Base-by-base conservation (phyloP, 1,284 basidiomycete species). In the Rhizoctonia solani region DNA sequence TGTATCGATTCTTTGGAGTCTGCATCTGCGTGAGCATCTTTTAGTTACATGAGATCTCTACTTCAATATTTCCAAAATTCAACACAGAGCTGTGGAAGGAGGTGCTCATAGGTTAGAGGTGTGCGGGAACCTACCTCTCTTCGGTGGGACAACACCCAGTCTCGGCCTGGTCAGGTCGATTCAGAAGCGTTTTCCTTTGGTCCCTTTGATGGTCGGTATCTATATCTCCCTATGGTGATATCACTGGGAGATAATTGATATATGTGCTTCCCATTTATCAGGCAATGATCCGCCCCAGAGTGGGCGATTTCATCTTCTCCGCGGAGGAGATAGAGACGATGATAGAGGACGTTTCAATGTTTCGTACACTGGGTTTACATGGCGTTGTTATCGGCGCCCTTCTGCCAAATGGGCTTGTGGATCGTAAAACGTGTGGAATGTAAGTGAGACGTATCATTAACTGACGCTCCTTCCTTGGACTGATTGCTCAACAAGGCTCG, bases 131-230 rank as follows among this genome's bases (percentile, higher is more conserved):
- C 79, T 93, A 55, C 83, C 81, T 32, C 73, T 84, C 39, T 90
- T 89, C 23, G 91, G 91, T 23, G 91, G 91, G 9, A 88, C 85
- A 4, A 93, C 90, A 0, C 91, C 91, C 9, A 88, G 84, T 70
- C 69, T 88, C 9, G 91, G 91, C 1, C 79, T 92, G 37, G 77
- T 91, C 39, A 85, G 76, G 69, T 75, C 79, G 2, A 81, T 92
- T 46, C 80, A 81, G 69, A 78, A 76, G 44, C 77, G 75, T 2
- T 76, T 83, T 9, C 79, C 81, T 4, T 76, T 79, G 49, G 73
- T 83, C 13, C 84, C 85, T 0, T 81, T 91, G 68, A 90, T 93
- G 89, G 91, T 87, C 69, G 54, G 79, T 68, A 37, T 54, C 3
- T 37, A 14, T 68, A 30, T 19, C 23, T 27, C 44, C 34, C 16